phyloP scores from a whole-genome alignment of 495 filamentous ascomycete species.

The Trichoderma orchidacearum region DNA sequence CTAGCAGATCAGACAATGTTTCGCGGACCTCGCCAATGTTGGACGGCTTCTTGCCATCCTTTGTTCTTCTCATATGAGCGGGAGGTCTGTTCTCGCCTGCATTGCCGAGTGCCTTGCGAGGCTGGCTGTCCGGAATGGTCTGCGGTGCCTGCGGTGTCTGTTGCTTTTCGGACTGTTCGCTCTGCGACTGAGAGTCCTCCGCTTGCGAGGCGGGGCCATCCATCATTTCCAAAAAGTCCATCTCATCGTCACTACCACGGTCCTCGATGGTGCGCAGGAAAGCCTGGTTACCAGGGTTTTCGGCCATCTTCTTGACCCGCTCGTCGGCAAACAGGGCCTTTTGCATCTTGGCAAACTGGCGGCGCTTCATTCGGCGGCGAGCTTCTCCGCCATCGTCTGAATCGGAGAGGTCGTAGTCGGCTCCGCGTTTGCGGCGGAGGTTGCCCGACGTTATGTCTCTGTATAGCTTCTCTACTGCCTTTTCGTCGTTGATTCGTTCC shows the following conservation, averaged over 20 bases:
- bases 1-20: constrained; percentile 67
- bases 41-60: constrained; percentile 42
- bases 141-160: constrained; percentile 30
- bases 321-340: constrained; percentile 82
- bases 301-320: constrained; percentile 76
- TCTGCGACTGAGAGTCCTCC: constrained; percentile 12
- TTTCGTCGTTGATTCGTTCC: constrained; percentile 59
- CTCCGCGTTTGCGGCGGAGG: constrained; percentile 64
- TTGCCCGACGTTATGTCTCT: constrained; percentile 81
- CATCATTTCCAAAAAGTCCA: constrained; percentile 52
- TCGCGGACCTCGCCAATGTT: constrained; percentile 68
- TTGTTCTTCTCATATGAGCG: constrained; percentile 51
- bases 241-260: constrained; percentile 60
- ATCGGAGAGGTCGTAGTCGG: constrained; percentile 70
- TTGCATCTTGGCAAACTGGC: constrained; percentile 84
- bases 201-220: neutral
- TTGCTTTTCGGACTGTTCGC: constrained; percentile 27
- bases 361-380: constrained; percentile 64
- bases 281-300: constrained; percentile 78
- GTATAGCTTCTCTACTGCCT: constrained; percentile 76
- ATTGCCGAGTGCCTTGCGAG: constrained; percentile 9
- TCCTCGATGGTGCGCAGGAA: constrained; percentile 89
- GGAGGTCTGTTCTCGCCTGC: constrained; percentile 41
- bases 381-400: constrained; percentile 74
- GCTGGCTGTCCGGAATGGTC: constrained; percentile 34